Conservation (phyloP, 2,329 filamentous ascomycete species). For the Diaporthe velutina region DNA sequence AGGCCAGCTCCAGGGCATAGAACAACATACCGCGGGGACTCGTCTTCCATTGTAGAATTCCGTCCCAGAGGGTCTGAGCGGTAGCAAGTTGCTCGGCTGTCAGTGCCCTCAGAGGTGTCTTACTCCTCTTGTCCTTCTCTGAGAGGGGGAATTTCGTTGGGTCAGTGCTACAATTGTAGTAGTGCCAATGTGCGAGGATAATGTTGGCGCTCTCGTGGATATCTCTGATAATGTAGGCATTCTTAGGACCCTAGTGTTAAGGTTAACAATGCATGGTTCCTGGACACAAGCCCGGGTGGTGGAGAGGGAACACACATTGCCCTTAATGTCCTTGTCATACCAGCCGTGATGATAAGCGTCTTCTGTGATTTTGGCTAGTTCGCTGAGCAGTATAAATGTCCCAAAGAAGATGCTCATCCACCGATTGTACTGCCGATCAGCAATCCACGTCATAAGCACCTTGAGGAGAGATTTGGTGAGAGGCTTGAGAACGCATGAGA, state of each 20-base stretch:
- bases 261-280: background rate
- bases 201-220: conserved; percentile 61
- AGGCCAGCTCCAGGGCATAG: background rate
- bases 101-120: conserved; percentile 48
- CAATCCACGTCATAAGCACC: conserved; percentile 52
- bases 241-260: background rate
- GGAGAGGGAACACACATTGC: conserved; percentile 43
- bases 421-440: conserved; percentile 45
- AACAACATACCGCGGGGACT: background rate
- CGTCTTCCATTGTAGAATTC: conserved; percentile 45
- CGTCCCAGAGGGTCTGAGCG: conserved; percentile 47
- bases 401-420: conserved; percentile 55
- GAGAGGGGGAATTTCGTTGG: conserved; percentile 42
- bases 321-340: conserved; percentile 48
- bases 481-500: conserved; percentile 51
- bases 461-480: conserved; percentile 51
- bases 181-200: conserved; percentile 64
- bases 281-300: background rate
- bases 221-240: conserved; percentile 47
- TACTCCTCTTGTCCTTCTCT: conserved; percentile 46
- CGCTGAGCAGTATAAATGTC: conserved; percentile 58
- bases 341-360: conserved; percentile 59
- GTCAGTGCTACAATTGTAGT: conserved; percentile 57
- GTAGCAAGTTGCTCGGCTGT: conserved; percentile 49
- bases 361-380: conserved; percentile 54